Evolutionary conservation across 2,329 filamentous ascomycete genomes (phyloP), one percentile per base, ranked within the genome.

Genomic region (Cladophialophora exuberans): DNA sequence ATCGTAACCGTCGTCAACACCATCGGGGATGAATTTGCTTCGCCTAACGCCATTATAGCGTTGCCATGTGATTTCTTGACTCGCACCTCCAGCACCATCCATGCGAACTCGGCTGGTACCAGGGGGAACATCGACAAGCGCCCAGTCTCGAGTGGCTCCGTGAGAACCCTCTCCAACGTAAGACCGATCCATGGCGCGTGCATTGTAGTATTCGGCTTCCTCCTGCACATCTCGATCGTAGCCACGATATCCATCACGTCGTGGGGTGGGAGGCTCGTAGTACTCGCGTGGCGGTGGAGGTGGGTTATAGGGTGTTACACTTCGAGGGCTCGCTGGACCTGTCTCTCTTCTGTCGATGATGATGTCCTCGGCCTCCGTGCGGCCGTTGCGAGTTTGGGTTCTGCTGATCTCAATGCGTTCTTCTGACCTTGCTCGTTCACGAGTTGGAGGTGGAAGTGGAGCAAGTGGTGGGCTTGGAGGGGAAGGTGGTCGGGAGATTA

Each of bases 91-190:
- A 20, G 83, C 79, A 49, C 89, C 89, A 63, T 94, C 88, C 86
- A 94, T 87, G 50, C 83, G 82, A n/a, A 94, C 86, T 35, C 87
- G 83, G 73, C 89, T 87, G 0, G 89, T 93, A 55, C 90, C 90
- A 0, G 90, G 88, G 1, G 89, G 90, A 33, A 95, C 86, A 71
- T 95, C 90, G 31, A 96, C 81, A 59, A 95, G 88, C 50, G 83
- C 81, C 89, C 90, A 95, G 66, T 84, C 87, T 61, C 83, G 85
- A 30, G 87, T 90, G 15, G 83, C 85, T 48, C 89, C 88, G 64
- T 88, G 83, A 69, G 81, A 85, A 18, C 87, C 88, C 71, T 93
- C 89, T 48, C 87, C 88, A 66, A 86, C 81, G 59, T 83, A 83
- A 17, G 83, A 85, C 25, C 88, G 83, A 11, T 88, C 86, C 36